Evolutionary conservation across 768 basidiomycete species (phyloP).

Genomic region (Phylloporus scabripes): DNA sequence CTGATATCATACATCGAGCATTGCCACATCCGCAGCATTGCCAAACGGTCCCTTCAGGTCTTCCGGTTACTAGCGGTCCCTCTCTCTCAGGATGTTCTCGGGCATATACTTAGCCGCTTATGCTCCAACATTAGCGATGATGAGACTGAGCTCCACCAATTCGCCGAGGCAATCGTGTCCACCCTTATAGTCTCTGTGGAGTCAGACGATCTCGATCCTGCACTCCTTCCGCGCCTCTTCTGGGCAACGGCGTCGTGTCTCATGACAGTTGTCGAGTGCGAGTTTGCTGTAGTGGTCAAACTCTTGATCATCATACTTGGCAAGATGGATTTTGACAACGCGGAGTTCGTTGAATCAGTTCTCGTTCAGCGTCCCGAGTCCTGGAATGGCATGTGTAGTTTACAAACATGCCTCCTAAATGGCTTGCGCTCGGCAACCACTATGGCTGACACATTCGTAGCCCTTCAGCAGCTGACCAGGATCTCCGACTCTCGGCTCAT

Average conservation of each 20-base stretch:
- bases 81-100: constrained; percentile 66
- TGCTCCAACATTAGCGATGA: constrained; percentile 78
- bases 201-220: constrained; percentile 50
- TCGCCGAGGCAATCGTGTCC: constrained; percentile 76
- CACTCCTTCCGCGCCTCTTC: constrained; percentile 75
- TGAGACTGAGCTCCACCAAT: constrained; percentile 72
- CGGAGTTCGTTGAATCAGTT: constrained; percentile 60
- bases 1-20: constrained; percentile 82
- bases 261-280: constrained; percentile 74
- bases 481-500: constrained; percentile 60
- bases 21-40: constrained; percentile 79
- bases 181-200: constrained; percentile 64
- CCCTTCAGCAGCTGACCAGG: constrained; percentile 59
- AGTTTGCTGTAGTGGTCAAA: constrained; percentile 64
- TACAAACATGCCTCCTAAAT: constrained; percentile 68
- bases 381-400: constrained; percentile 59
- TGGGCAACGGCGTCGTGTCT: constrained; percentile 83
- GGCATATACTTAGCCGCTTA: constrained; percentile 73
- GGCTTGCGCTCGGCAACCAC: constrained; percentile 80
- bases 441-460: constrained; percentile 56
- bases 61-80: constrained; percentile 75
- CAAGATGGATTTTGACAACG: constrained; percentile 67
- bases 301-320: constrained; percentile 62
- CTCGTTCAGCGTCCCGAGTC: constrained; percentile 60
- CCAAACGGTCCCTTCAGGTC: constrained; percentile 87